Evolutionary conservation across 75 land plant species (phyloP).

Genomic region (Isoetes taiwanensis): DNA sequence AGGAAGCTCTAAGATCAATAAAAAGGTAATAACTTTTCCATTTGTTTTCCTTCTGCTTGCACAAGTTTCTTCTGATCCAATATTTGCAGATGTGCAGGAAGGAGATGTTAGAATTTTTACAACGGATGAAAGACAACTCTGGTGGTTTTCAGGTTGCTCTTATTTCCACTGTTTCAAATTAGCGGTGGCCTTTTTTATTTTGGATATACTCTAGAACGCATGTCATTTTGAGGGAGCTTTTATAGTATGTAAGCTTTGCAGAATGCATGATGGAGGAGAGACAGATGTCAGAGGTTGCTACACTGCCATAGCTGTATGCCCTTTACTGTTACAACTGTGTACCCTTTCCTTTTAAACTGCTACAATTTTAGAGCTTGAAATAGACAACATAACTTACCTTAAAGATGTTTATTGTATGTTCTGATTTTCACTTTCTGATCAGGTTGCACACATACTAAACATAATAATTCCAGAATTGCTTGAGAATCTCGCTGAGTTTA

Average conservation of each 20-base stretch:
- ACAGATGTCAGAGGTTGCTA: slow-evolving; percentile 94
- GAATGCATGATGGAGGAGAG: slow-evolving; percentile 96
- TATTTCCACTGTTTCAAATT: not conserved
- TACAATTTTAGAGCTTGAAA: not conserved
- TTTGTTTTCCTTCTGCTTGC: not conserved
- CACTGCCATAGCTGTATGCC: slow-evolving; percentile 84
- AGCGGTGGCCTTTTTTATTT: not conserved
- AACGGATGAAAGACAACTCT: slow-evolving; percentile 67
- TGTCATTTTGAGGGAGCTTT: not conserved
- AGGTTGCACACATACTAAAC: slow-evolving; percentile 76
- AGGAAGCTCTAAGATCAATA: slow-evolving; percentile 56
- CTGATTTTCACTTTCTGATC: not conserved
- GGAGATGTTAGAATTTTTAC: slow-evolving; percentile 44
- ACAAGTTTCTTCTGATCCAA: slow-evolving; percentile 3
- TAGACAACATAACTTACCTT: not conserved
- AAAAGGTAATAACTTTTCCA: slow-evolving; percentile 47
- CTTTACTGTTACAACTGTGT: not conserved
- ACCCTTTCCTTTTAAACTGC: not conserved
- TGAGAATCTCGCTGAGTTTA: slow-evolving; percentile 43
- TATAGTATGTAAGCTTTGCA: slow-evolving; percentile 5
- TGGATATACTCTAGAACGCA: not conserved
- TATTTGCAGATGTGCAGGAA: slow-evolving; percentile 38
- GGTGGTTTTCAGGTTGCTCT: slow-evolving; percentile 74
- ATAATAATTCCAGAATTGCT: slow-evolving; percentile 55
- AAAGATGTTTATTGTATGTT: not conserved